Base-by-base conservation (phyloP, 106 monocot genomes). In the Acanthochlamys bracteata region DNA sequence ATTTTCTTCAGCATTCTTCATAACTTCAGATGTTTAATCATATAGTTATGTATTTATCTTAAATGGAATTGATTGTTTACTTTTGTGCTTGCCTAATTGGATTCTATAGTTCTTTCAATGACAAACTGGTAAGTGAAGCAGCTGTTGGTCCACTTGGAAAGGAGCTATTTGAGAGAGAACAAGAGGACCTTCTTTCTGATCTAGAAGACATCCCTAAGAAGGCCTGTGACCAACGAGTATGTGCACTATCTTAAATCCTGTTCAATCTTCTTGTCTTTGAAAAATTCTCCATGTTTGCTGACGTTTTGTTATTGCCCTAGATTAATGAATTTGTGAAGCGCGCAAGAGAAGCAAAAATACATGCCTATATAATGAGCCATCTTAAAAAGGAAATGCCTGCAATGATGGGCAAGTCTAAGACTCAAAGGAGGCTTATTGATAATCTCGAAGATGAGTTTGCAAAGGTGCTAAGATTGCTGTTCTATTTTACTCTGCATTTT, bases 301-400 rank as follows among this genome's bases (percentile, higher is more conserved):
- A 9, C 3, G 1, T 45, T 16, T 60, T 64, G 65, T 14, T 74
- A 11, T 22, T 39, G 7, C 25, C 78, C 42, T 78, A 93, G 93
- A 89, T 93, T 17, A 93, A 89, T 79, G 93, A 93, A 67, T 93
- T 93, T 81, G 89, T 93, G 20, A 93, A 93, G 71, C 93, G 93
- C 64, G 82, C 93, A 61, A 77, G 93, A 77, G 82, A 80, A 17
- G 85, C 88, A 26, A 93, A 85, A 69, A 86, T 93, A 60, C 93
- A 93, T 70, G 89, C 89, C 9, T 81, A 85, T 71, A 93, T 93
- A 65, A 83, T 93, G 42, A 83, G 93, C 67, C 93, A 93, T 67
- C 73, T 93, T 24, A 93, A 73, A 63, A 93, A 93, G 55, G 93
- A 93, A 70, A 93, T 93, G 93, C 93, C 93, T 63, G 75, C 83